These are phyloP conservation scores for Colletotrichum sp. DNA, from an alignment of 2,329 filamentous ascomycete genomes.

Conservation along the genomic window DNA sequence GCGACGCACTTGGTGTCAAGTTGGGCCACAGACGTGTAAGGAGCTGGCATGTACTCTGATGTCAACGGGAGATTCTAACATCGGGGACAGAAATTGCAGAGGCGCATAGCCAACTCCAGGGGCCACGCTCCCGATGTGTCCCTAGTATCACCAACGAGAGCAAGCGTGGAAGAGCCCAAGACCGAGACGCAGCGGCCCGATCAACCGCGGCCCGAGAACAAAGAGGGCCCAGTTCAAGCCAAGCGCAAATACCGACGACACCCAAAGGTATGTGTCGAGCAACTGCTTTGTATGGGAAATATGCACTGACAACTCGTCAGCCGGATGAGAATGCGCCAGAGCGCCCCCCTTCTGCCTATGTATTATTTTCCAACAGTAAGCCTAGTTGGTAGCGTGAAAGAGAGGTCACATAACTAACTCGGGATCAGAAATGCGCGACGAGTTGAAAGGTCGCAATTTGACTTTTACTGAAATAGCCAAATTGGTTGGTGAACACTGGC, in stretches of 20 bases:
- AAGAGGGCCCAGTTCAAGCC: constrained; percentile 40
- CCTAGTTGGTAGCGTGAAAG: constrained; percentile 19
- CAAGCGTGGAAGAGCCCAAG: constrained; percentile 59
- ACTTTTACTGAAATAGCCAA: constrained; percentile 87
- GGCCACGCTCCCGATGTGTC: constrained; percentile 62
- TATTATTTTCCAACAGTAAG: constrained; percentile 85
- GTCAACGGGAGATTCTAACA: not conserved
- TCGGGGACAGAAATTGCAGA: constrained; percentile 72
- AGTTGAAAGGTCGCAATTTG: constrained; percentile 75
- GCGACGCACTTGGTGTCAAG: constrained; percentile 77
- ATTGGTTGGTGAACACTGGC: constrained; percentile 82
- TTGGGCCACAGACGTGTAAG: constrained; percentile 80
- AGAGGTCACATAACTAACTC: not conserved
- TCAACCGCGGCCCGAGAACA: constrained; percentile 47
- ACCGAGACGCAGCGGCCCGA: constrained; percentile 59
- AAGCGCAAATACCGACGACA: constrained; percentile 82
- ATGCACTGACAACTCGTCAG: constrained; percentile 38
- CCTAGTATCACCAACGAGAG: constrained; percentile 52
- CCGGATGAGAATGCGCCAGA: constrained; percentile 82
- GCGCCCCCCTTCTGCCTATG: constrained; percentile 81
- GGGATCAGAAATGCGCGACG: constrained; percentile 73
- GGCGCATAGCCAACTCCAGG: constrained; percentile 77
- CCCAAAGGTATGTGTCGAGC: constrained; percentile 65
- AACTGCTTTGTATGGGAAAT: not conserved
- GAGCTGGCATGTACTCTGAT: not conserved